Evolutionary conservation across 2,329 filamentous ascomycete species (phyloP).

Genomic region (Epichloe brachyelytri): DNA sequence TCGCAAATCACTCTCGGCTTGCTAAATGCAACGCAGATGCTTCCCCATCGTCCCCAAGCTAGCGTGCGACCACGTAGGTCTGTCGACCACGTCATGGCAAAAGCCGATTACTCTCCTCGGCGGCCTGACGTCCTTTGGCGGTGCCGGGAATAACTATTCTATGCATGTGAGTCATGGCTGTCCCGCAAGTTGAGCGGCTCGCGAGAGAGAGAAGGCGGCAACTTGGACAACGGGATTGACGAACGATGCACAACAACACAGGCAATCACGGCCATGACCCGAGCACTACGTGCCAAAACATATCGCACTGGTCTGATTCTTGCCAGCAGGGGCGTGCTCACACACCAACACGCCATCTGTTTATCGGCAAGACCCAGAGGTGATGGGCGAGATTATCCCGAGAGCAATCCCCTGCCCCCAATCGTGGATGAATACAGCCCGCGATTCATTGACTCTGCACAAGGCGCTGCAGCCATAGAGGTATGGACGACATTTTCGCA

Average conservation of each 20-base stretch:
- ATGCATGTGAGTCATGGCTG: slow-evolving; percentile 37
- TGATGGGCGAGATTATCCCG: slow-evolving; percentile 7
- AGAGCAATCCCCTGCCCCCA: slow-evolving; percentile 7
- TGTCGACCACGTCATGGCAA: slow-evolving; percentile 29
- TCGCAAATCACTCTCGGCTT: neutral
- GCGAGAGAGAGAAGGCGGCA: too few relatives aligned
- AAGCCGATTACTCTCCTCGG: slow-evolving; percentile 50
- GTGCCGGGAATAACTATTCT: slow-evolving; percentile 59
- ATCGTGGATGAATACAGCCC: slow-evolving; percentile 7
- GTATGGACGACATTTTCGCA: slow-evolving; percentile 4
- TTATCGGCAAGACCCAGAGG: slow-evolving; percentile 33
- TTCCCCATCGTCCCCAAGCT: slow-evolving; percentile 60
- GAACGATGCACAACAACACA: neutral
- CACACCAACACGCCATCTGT: slow-evolving; percentile 50
- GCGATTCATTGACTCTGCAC: slow-evolving; percentile 7
- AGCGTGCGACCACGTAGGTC: slow-evolving; percentile 44
- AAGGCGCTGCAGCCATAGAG: slow-evolving; percentile 14
- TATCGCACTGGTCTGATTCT: slow-evolving; percentile 42
- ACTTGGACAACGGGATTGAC: rapidly evolving
- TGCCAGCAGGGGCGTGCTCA: slow-evolving; percentile 53
- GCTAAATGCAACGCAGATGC: slow-evolving; percentile 30
- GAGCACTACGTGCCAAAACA: slow-evolving; percentile 34
- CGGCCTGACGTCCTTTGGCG: slow-evolving; percentile 55
- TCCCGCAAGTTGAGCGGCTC: too few relatives aligned
- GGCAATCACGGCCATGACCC: slow-evolving; percentile 40